These are phyloP conservation scores for Fusarium continuum DNA, from an alignment of 2,329 filamentous ascomycete genomes.

Conservation along the genomic window DNA sequence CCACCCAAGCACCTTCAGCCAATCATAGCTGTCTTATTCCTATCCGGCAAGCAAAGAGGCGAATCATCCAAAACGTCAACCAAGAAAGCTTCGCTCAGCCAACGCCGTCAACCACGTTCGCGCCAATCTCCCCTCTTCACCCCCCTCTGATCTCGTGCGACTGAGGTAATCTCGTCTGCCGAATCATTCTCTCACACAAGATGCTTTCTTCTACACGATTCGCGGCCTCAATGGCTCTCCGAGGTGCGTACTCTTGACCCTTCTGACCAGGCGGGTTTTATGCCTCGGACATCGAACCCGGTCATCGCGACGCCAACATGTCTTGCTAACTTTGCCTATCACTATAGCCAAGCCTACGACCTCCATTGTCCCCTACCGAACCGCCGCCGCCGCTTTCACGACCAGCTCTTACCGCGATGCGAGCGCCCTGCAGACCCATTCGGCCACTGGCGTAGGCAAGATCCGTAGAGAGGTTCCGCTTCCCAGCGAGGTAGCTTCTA, in stretches of 20 bases:
- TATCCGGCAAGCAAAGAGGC: constrained; percentile 41
- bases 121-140: constrained; percentile 27
- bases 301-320: constrained; percentile 5
- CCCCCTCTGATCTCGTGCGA: constrained; percentile 25
- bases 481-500: constrained; percentile 80
- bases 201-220: constrained; percentile 62
- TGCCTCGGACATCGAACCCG: constrained; percentile 18
- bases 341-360: constrained; percentile 70
- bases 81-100: constrained; percentile 36
- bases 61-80: constrained; percentile 46
- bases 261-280: constrained; percentile 36
- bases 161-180: constrained; percentile 32
- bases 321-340: constrained; percentile 12
- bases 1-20: constrained; percentile 13
- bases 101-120: constrained; percentile 21
- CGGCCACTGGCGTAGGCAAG: constrained; percentile 63
- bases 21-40: constrained; percentile 47
- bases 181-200: constrained; percentile 35
- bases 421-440: constrained; percentile 63
- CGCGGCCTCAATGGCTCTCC: constrained; percentile 61
- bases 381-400: constrained; percentile 69
- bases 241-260: constrained; percentile 52
- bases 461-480: constrained; percentile 77
- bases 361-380: constrained; percentile 70
- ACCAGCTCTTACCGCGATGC: constrained; percentile 74